Conservation (phyloP, 257 asterid species). For the Solanum chmielewskii region DNA sequence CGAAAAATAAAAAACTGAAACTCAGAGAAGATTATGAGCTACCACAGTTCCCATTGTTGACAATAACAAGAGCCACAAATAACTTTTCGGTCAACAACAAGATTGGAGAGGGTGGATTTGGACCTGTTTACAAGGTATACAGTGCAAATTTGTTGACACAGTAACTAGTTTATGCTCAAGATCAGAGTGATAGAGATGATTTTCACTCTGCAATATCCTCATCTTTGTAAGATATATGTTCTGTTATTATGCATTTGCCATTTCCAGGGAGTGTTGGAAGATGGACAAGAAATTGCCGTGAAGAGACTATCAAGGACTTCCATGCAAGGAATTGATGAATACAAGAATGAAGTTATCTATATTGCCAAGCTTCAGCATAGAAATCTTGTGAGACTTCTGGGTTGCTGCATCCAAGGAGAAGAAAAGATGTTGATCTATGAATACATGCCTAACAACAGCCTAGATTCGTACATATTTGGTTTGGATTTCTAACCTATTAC, state of each 20-base stretch:
- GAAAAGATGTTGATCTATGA: conserved; percentile 1
- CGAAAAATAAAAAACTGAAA: background rate
- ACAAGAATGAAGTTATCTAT: conserved; percentile 19
- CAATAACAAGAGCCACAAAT: conserved; percentile 12
- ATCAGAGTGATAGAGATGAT: background rate
- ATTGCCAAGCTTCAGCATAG: conserved; percentile 20
- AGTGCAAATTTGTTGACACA: background rate
- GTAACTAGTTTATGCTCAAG: background rate
- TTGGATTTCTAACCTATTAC: background rate
- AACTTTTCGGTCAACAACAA: conserved; percentile 3
- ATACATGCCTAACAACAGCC: background rate
- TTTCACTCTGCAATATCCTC: background rate
- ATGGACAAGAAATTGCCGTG: conserved; percentile 20
- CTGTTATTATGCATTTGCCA: background rate
- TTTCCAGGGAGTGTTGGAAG: conserved; percentile 8
- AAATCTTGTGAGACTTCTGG: conserved; percentile 1
- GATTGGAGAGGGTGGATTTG: conserved; percentile 23
- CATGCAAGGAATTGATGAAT: conserved; percentile 21
- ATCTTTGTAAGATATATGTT: background rate
- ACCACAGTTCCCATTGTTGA: conserved; percentile 6
- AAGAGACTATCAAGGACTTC: conserved; percentile 23
- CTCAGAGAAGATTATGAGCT: background rate
- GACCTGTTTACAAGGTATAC: conserved; percentile 24
- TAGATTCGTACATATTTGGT: background rate
- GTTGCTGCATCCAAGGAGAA: background rate